These are phyloP conservation scores for Fusarium beomiforme DNA, from an alignment of 2,329 filamentous ascomycete genomes.

Conservation along the genomic window DNA sequence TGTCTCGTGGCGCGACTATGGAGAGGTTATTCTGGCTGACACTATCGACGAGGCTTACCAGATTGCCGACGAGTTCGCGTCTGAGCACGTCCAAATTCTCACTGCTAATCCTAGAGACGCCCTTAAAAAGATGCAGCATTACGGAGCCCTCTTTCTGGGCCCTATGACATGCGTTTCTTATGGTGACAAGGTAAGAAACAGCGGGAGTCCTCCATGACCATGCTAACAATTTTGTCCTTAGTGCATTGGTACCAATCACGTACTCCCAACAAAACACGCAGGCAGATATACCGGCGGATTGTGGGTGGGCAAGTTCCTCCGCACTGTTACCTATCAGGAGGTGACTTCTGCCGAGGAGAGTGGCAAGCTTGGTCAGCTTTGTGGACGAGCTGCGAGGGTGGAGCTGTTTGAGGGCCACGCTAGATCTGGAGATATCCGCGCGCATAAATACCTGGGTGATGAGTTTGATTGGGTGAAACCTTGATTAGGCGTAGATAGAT, in stretches of 20 bases:
- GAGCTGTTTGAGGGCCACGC: background rate
- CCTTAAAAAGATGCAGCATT: background rate
- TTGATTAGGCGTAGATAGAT: too few species aligned
- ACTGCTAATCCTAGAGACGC: background rate
- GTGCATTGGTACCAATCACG: background rate
- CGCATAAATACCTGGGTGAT: background rate
- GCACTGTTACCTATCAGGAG: background rate
- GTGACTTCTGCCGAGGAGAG: background rate
- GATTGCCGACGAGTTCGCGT: background rate
- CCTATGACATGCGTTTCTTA: background rate
- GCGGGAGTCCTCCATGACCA: accelerated
- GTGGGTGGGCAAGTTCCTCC: background rate
- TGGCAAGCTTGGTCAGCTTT: background rate
- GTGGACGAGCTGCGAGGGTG: background rate
- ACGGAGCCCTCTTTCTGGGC: background rate
- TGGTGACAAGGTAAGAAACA: background rate
- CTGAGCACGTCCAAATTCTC: background rate
- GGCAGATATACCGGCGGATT: background rate
- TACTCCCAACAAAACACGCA: background rate
- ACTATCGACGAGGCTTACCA: background rate
- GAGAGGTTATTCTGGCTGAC: background rate
- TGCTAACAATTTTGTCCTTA: background rate
- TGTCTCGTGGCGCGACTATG: background rate
- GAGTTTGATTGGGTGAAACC: background rate
- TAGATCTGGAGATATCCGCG: background rate